Evolutionary conservation across 768 basidiomycete species (phyloP).

Genomic region (Hysterangium stoloniferum): DNA sequence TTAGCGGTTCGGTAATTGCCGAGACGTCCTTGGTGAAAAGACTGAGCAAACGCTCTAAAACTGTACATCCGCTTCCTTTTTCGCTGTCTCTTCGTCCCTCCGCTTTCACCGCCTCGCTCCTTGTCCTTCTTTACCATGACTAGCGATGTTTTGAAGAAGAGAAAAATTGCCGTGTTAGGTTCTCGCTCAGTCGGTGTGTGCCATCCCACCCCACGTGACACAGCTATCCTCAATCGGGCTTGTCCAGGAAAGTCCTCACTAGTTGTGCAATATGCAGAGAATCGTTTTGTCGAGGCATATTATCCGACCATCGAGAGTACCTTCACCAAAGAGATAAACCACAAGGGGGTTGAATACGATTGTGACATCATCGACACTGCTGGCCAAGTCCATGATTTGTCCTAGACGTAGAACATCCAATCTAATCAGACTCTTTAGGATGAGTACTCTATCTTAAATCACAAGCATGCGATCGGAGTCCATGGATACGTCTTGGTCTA

Average conservation of each 20-base stretch:
- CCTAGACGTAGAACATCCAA: not conserved
- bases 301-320: slow-evolving; percentile 94
- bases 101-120: not conserved
- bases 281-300: slow-evolving; percentile 86
- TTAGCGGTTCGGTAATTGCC: no score
- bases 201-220: slow-evolving; percentile 13
- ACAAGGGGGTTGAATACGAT: slow-evolving; percentile 87
- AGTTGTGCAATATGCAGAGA: slow-evolving; percentile 88
- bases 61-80: slow-evolving; percentile 3
- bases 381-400: slow-evolving; percentile 63
- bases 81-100: slow-evolving; percentile 1
- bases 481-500: slow-evolving; percentile 98
- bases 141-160: slow-evolving; percentile 46
- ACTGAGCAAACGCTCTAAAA: slow-evolving; percentile 9
- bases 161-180: slow-evolving; percentile 85
- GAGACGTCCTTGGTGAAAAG: no score
- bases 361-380: slow-evolving; percentile 98
- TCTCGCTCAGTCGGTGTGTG: slow-evolving; percentile 80
- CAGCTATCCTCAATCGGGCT: slow-evolving; percentile 4
- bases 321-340: slow-evolving; percentile 75
- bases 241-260: slow-evolving; percentile 86
- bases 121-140: not conserved
- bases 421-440: slow-evolving; percentile 45
- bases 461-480: slow-evolving; percentile 92
- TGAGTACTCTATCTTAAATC: slow-evolving; percentile 89